Evolutionary conservation across 2,329 filamentous ascomycete species (phyloP).

Genomic region (Daldinia sp.): DNA sequence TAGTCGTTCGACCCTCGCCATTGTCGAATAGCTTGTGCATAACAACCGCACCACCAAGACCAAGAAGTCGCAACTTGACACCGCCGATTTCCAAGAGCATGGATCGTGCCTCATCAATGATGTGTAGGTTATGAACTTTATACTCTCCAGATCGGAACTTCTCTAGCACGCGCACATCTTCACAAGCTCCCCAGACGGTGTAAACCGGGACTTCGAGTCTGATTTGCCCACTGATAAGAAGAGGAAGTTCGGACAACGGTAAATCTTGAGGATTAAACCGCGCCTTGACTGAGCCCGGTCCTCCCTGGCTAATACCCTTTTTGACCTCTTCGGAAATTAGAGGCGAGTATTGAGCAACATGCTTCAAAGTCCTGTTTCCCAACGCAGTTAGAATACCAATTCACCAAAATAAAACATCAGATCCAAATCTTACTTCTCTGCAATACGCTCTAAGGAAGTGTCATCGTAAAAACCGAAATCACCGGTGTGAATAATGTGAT

Average conservation of each 20-base stretch:
- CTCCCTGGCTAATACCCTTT: slow-evolving; percentile 70
- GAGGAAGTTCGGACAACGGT: slow-evolving; percentile 89
- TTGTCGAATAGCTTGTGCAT: slow-evolving; percentile 99
- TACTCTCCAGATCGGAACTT: slow-evolving; percentile 98
- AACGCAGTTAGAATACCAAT: slow-evolving; percentile 28
- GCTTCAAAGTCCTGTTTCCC: slow-evolving; percentile 82
- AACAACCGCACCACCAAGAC: slow-evolving; percentile 93
- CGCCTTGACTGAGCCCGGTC: slow-evolving; percentile 82
- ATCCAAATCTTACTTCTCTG: slow-evolving; percentile 80
- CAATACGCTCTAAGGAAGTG: slow-evolving; percentile 93
- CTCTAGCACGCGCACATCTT: slow-evolving; percentile 96
- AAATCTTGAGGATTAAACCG: slow-evolving; percentile 83
- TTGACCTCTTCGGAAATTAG: slow-evolving; percentile 82
- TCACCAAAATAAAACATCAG: not conserved
- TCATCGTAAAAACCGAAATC: slow-evolving; percentile 99
- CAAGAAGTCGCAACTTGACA: slow-evolving; percentile 92
- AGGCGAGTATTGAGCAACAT: slow-evolving; percentile 98
- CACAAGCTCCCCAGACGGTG: slow-evolving; percentile 98
- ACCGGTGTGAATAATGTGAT: slow-evolving; percentile 98
- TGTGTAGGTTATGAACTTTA: slow-evolving; percentile 96
- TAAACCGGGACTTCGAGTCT: slow-evolving; percentile 97
- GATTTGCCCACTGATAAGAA: slow-evolving; percentile 86
- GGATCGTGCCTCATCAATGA: slow-evolving; percentile 97
- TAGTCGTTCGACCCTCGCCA: slow-evolving; percentile 95
- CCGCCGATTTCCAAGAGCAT: slow-evolving; percentile 94